Base-by-base conservation (phyloP, 2,329 filamentous ascomycete species). In the Botryotinia globosa region DNA sequence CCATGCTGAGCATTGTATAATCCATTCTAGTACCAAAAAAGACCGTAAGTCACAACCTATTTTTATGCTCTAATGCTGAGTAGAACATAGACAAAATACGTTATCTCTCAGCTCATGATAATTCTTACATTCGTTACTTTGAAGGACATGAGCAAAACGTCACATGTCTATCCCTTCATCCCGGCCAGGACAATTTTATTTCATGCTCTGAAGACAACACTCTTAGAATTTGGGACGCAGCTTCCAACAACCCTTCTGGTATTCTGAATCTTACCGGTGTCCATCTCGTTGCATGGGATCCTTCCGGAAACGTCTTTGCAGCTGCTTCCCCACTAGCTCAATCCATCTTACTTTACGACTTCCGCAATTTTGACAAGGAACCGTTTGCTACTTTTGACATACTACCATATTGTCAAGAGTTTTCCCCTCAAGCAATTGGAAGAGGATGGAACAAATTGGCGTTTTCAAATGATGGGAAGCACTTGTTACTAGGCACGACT, bases 51-150 rank as follows among this genome's bases (percentile, higher is more conserved):
- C 45, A 64, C 18, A n/a, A 56, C 10, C 37, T 39, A 45, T 22
- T 7, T 9, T 29, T 14, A 2, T 32, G 3, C 3, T 37, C 29
- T 44, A 32, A 39, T 59, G 14, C 32, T 61, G 42, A 68, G 9
- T 32, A 48, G 4, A 32, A 29, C 12, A 32, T n/a, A 91, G 92
- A 95, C 84, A 94, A 89, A 79, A 97, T 92, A 77, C 91, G 90
- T 81, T 98, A 92, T 83, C 91, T 94, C 75, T 97, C 89, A 72
- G 97, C 91, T 20, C 96, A 99, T 82, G 96, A 98, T 82, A 98
- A 98, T 83, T 92, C 91, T 73, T 99, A 97, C 82, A 92, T 98
- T 75, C 92, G 96, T 75, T 99, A 99, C 83, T 99, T 98, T 81
- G 91, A 93, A 74, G 96, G 95, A 67, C 96, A 99, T 82, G 92